Conservation (phyloP, 345 rosid species). For the Bruguiera parviflora region DNA sequence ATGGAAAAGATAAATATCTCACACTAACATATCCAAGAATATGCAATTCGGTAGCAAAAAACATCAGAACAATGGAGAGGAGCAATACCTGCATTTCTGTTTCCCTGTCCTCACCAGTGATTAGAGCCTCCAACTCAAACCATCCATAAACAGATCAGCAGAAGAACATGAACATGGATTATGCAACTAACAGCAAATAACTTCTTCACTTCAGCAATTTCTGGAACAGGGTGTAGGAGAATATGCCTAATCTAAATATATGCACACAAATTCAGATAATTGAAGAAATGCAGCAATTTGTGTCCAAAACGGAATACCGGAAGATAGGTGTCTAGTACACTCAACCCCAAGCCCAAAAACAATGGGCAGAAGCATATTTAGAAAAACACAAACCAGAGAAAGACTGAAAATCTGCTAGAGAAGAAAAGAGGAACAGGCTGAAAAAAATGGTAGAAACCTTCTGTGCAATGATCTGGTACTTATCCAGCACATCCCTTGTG, state of each 20-base stretch:
- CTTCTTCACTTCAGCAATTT: too few relatives aligned
- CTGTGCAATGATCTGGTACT: slow-evolving; percentile 73
- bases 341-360: too few relatives aligned
- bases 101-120: slow-evolving; percentile 62
- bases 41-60: neutral
- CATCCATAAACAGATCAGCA: slow-evolving; percentile 24
- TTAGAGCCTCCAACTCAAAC: slow-evolving; percentile 77
- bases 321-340: too few relatives aligned
- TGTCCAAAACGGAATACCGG: too few relatives aligned
- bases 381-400: too few relatives aligned
- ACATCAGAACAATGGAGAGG: neutral
- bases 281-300: too few relatives aligned
- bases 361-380: too few relatives aligned
- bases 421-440: neutral
- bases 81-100: slow-evolving; percentile 76
- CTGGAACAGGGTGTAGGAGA: too few relatives aligned
- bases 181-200: neutral
- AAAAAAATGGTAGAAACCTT: slow-evolving; percentile 43
- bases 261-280: too few relatives aligned
- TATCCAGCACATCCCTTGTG: slow-evolving; percentile 93
- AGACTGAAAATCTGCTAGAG: neutral
- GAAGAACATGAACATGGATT: slow-evolving; percentile 9
- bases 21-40: neutral
- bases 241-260: too few relatives aligned
- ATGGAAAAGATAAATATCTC: neutral